Conservation (phyloP, 257 asterid species). For the Solanum peruvianum region DNA sequence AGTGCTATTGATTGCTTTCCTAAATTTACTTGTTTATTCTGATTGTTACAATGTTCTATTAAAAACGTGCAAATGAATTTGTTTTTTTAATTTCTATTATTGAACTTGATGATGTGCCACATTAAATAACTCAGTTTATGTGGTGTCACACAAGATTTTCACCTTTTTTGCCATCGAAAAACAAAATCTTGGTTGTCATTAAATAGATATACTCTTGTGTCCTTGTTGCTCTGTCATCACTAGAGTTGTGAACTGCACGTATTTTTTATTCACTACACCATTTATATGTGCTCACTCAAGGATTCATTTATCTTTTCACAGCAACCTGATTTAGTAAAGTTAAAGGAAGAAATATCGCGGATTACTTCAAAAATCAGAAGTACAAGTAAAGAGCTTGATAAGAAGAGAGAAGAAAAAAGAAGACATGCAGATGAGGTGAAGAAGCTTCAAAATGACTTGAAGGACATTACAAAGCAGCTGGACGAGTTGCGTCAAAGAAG, state of each 20-base stretch:
- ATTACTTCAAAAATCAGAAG: slow-evolving; percentile 62
- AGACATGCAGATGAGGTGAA: slow-evolving; percentile 57
- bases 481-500: slow-evolving; percentile 71
- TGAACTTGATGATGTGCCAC: neutral
- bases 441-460: slow-evolving; percentile 78
- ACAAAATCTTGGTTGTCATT: neutral
- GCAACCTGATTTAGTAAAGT: slow-evolving; percentile 92
- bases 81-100: neutral
- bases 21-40: neutral
- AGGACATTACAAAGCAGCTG: slow-evolving; percentile 65
- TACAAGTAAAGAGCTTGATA: slow-evolving; percentile 62
- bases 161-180: neutral
- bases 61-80: neutral
- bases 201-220: neutral
- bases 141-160: neutral
- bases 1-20: neutral
- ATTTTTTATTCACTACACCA: neutral
- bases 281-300: neutral
- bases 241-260: neutral
- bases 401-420: slow-evolving; percentile 67
- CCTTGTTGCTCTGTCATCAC: neutral
- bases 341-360: slow-evolving; percentile 83
- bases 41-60: neutral
- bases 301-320: slow-evolving; percentile 10
- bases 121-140: neutral